These are phyloP conservation scores for Trametes hirsuta DNA, from an alignment of 1,284 basidiomycete genomes.

Conservation along the genomic window DNA sequence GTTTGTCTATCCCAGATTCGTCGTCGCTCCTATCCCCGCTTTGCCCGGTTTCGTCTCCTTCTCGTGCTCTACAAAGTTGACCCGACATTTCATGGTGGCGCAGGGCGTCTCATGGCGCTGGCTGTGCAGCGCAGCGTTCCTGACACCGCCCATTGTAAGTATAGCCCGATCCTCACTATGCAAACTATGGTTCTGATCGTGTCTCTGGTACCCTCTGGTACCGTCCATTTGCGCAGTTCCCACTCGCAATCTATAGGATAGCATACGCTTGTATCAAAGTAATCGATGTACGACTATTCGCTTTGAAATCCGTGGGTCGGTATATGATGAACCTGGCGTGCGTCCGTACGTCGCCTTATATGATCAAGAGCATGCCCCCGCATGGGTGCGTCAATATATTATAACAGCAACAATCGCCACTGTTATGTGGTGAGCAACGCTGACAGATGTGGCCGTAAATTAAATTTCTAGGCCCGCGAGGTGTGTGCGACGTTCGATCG, in stretches of 20 bases:
- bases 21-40: background rate
- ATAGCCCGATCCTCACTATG: background rate
- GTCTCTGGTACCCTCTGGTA: background rate
- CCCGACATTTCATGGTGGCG: background rate
- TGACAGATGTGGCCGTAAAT: background rate
- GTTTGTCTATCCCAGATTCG: slow-evolving; percentile 2
- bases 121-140: background rate
- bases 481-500: background rate
- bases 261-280: slow-evolving; percentile 9
- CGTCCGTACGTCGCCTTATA: too few relatives aligned
- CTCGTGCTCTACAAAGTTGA: background rate
- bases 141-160: slow-evolving; percentile 3
- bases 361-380: too few relatives aligned
- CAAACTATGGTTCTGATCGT: slow-evolving; percentile 1
- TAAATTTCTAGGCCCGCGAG: background rate
- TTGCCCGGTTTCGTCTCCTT: background rate
- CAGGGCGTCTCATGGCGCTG: background rate
- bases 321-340: too few relatives aligned
- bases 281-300: slow-evolving; percentile 13
- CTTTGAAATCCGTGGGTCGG: background rate
- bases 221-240: background rate
- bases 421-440: too few relatives aligned
- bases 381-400: too few relatives aligned
- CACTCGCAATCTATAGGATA: slow-evolving; percentile 5
- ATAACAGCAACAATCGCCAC: too few relatives aligned